Evolutionary conservation across 768 basidiomycete species (phyloP).

Genomic region (Dioszegia hungarica): DNA sequence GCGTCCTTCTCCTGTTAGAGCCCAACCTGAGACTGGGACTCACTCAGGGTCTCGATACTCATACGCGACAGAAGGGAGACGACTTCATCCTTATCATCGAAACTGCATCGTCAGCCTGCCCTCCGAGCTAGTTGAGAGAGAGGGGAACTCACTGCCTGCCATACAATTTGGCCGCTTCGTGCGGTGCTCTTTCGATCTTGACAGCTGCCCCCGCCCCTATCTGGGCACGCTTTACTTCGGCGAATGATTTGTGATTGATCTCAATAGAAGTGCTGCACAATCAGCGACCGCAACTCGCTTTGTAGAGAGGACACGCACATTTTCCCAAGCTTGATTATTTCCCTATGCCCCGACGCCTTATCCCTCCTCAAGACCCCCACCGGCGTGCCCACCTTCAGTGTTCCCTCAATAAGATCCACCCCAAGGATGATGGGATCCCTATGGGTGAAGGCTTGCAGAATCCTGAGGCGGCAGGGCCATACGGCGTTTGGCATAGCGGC

Average conservation of each 20-base stretch:
- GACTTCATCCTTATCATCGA: constrained; percentile 81
- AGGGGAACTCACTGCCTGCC: constrained; percentile 68
- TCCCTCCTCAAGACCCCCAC: constrained; percentile 92
- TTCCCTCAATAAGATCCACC: constrained; percentile 91
- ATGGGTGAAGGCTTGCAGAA: constrained; percentile 86
- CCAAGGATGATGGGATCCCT: constrained; percentile 96
- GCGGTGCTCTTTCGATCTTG: constrained; percentile 96
- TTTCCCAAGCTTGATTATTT: constrained; percentile 86
- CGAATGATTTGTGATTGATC: constrained; percentile 87
- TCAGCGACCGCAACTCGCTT: constrained; percentile 2
- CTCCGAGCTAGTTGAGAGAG: neutral
- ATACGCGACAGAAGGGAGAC: constrained; percentile 83
- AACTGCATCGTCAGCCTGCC: constrained; percentile 22
- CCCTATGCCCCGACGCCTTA: constrained; percentile 78
- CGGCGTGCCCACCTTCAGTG: constrained; percentile 85
- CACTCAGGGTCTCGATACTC: constrained; percentile 94
- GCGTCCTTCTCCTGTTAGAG: neutral
- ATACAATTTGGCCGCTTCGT: constrained; percentile 91
- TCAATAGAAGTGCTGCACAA: constrained; percentile 78
- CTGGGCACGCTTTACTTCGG: constrained; percentile 88
- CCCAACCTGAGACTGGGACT: constrained; percentile 7
- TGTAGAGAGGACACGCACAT: no score
- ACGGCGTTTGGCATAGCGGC: constrained; percentile 93
- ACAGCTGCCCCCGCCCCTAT: constrained; percentile 93
- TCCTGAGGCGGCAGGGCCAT: constrained; percentile 92